These are phyloP conservation scores for Fusarium poae DNA, from an alignment of 2,329 filamentous ascomycete species.

Conservation along the genomic window DNA sequence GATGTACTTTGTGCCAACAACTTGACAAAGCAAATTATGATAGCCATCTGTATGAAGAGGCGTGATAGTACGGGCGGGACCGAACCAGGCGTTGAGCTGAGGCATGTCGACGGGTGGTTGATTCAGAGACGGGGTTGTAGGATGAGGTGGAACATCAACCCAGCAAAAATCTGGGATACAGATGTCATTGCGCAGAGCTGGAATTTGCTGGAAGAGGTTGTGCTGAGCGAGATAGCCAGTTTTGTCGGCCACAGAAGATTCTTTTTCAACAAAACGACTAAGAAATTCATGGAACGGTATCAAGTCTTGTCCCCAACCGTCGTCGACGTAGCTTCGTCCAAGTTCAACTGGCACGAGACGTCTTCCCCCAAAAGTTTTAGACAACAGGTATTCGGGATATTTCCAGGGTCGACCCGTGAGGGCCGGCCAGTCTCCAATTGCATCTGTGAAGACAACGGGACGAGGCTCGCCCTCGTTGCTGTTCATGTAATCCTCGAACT, in stretches of 20 bases:
- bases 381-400: constrained; percentile 78
- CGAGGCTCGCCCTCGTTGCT: constrained; percentile 57
- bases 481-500: constrained; percentile 73
- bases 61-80: constrained; percentile 87
- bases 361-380: constrained; percentile 79
- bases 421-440: constrained; percentile 80
- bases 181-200: constrained; percentile 80
- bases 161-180: constrained; percentile 87
- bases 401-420: constrained; percentile 76
- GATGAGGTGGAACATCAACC: constrained; percentile 72
- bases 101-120: constrained; percentile 67
- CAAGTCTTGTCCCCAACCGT: constrained; percentile 85
- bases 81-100: constrained; percentile 91
- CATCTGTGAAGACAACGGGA: constrained; percentile 78
- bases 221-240: constrained; percentile 93
- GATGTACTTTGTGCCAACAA: constrained; percentile 93
- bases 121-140: constrained; percentile 53
- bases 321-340: constrained; percentile 88
- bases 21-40: constrained; percentile 91
- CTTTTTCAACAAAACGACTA: constrained; percentile 65
- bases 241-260: constrained; percentile 38
- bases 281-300: constrained; percentile 82
- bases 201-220: constrained; percentile 86
- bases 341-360: constrained; percentile 89
- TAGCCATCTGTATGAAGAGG: constrained; percentile 95